These are phyloP conservation scores for Phytophthora sp. DNA, from an alignment of 352 stramenopile genomes.

Conservation along the genomic window DNA sequence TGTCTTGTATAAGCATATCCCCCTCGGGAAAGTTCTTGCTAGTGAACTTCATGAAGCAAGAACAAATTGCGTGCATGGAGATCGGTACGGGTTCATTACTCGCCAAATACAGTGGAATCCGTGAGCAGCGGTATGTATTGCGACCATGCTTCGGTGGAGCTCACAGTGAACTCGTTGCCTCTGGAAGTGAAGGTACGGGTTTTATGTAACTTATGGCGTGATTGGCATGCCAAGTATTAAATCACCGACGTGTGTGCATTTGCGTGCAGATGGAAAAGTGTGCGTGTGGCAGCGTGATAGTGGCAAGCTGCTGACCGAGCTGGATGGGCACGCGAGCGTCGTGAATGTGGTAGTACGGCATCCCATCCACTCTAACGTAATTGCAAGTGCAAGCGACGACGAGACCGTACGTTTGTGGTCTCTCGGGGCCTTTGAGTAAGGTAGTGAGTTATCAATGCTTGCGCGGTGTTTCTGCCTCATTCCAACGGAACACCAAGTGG, in stretches of 20 bases:
- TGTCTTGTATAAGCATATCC: conserved; percentile 64
- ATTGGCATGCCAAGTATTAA: no score
- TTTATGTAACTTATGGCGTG: no score
- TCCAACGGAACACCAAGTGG: no score
- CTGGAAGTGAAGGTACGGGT: conserved; percentile 71
- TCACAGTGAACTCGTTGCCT: conserved; percentile 60
- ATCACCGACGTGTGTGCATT: background rate
- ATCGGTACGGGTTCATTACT: conserved; percentile 47
- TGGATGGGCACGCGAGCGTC: conserved; percentile 66
- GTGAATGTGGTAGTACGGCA: conserved; percentile 75
- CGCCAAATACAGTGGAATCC: conserved; percentile 59
- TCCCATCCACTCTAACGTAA: conserved; percentile 49
- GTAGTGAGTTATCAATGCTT: background rate
- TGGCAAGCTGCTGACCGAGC: conserved; percentile 39
- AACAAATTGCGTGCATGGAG: conserved; percentile 66
- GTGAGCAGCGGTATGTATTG: conserved; percentile 68
- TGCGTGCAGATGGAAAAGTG: conserved; percentile 56
- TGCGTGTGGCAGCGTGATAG: conserved; percentile 69
- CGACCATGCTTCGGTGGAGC: conserved; percentile 64
- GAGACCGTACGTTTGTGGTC: conserved; percentile 66
- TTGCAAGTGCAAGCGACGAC: conserved; percentile 79
- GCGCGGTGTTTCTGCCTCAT: conserved; percentile 3
- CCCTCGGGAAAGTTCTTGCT: conserved; percentile 54
- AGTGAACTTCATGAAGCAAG: conserved; percentile 65
- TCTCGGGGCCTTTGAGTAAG: conserved; percentile 33